Evolutionary conservation across 306 rosid genomes (phyloP).

Genomic region (Biancaea sappan): DNA sequence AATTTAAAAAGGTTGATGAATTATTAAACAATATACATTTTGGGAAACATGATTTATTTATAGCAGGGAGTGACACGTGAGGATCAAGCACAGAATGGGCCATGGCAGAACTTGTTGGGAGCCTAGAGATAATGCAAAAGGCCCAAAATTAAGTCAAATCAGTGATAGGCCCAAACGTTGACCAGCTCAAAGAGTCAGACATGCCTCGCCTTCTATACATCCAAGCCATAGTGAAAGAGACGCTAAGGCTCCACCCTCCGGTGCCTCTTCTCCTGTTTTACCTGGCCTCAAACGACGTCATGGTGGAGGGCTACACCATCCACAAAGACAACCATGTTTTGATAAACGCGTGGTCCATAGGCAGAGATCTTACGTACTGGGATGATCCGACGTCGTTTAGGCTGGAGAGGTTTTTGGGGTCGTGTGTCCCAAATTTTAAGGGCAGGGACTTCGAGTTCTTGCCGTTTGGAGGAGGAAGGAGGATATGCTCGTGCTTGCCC

Average conservation of each 20-base stretch:
- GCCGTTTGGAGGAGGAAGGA: slow-evolving; percentile 67
- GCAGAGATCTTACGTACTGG: slow-evolving; percentile 55
- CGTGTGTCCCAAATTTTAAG: slow-evolving; percentile 37
- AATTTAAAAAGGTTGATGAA: too few species aligned
- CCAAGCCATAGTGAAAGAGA: slow-evolving; percentile 59
- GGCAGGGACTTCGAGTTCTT: slow-evolving; percentile 58
- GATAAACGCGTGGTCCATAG: slow-evolving; percentile 61
- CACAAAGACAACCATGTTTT: slow-evolving; percentile 50
- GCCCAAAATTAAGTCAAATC: slow-evolving; percentile 43
- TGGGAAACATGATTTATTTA: slow-evolving; percentile 52
- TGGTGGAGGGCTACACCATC: slow-evolving; percentile 43
- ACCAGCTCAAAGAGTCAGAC: slow-evolving; percentile 53
- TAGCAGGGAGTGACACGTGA: slow-evolving; percentile 63
- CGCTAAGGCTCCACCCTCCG: slow-evolving; percentile 60
- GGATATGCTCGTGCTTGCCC: slow-evolving; percentile 66
- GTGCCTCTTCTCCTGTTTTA: slow-evolving; percentile 69
- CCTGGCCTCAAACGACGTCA: slow-evolving; percentile 44
- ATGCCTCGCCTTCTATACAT: slow-evolving; percentile 49
- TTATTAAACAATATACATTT: too few species aligned
- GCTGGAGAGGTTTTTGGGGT: slow-evolving; percentile 54
- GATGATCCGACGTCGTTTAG: slow-evolving; percentile 35
- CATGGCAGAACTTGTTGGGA: slow-evolving; percentile 60
- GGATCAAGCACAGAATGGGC: slow-evolving; percentile 68
- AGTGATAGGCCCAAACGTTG: slow-evolving; percentile 32
- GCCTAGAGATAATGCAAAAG: slow-evolving; percentile 42